Base-by-base conservation (phyloP, 768 basidiomycete species). In the Baorangia bicolor region DNA sequence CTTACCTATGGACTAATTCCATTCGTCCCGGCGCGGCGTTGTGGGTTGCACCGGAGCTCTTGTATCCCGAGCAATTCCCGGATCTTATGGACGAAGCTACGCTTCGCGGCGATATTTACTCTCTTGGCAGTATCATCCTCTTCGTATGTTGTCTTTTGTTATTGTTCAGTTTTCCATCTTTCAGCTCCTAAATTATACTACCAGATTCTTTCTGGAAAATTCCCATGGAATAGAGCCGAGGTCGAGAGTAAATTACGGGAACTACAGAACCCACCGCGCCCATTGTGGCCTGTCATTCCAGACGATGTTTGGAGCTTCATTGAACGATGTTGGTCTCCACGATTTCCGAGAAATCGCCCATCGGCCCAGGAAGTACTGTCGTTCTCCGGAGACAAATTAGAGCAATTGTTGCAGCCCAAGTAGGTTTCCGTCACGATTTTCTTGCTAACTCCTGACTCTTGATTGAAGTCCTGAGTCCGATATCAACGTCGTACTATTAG, bases 401-500 rank as follows among this genome's bases (percentile, higher is more conserved):
- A 37, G 2, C 13, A 16, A 10, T 7, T 57, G 5, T 31, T 33
- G 18, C 54, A 48, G 16, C 46, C 45, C 11, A 49, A 30, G 56
- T 57, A 2, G 16, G 56, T 57, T 3, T 5, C 7, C 1, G 7
- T 20, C 27, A 7, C 31, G 14, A 25, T 25, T 25, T 28, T 18
- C 4, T 48, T 37, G 5, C 18, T 6, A 25, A 1, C 0, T 11
- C 6, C 34, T 57, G 40, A 56, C 40, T 14, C 20, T n/a, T n/a
- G 2, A 12, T 37, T 2, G 2, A 23, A 57, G 56, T 34, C 28
- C 21, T 38, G 20, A 0, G 2, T 37, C 56, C 12, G 33, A 20
- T 10, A 57, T 52, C 45, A 57, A 64, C 1, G 54, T 64, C 4
- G 53, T 66, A 4, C 21, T 65, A 9, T 54, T 66, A 10, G 64